A percentile compares a stretch with the other conserved stretches of the same genome.
These are phyloP conservation scores for Venturia pyrina DNA, from an alignment of 2,329 filamentous ascomycete genomes.

Conservation along the genomic window DNA sequence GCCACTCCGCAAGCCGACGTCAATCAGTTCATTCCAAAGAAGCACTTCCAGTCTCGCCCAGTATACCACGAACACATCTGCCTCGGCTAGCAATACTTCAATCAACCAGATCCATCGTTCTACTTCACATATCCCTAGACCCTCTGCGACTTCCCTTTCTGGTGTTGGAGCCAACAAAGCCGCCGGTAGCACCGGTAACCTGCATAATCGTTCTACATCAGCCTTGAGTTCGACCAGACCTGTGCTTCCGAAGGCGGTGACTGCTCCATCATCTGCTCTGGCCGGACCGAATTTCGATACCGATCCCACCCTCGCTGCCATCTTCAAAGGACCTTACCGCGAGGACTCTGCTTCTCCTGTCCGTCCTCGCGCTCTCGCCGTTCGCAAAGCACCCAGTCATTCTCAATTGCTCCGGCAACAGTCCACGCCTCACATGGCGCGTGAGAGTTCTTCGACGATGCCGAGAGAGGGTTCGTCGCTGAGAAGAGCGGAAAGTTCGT, in stretches of 20 bases:
- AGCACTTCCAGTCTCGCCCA: constrained; percentile 18
- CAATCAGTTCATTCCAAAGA: constrained; percentile 13
- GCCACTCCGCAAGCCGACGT: constrained; percentile 15
- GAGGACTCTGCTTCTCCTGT: not conserved
- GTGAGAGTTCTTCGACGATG: not conserved
- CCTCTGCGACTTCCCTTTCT: not conserved
- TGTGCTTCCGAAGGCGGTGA: not conserved
- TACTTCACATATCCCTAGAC: constrained; percentile 1
- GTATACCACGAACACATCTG: constrained; percentile 13
- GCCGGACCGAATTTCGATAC: constrained; percentile 2
- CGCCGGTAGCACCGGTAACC: not conserved
- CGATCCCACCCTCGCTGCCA: constrained; percentile 5
- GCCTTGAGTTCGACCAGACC: not conserved
- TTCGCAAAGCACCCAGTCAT: not conserved
- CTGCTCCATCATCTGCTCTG: not conserved
- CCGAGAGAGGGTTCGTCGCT: not conserved
- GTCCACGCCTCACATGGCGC: not conserved
- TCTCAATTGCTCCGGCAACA: not conserved
- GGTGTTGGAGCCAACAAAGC: not conserved
- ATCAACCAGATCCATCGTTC: not conserved
- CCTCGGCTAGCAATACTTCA: not conserved
- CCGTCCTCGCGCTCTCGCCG: not conserved
- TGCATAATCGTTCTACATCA: not conserved
- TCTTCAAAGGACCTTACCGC: constrained; percentile 9
- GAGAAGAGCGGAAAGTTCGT: not conserved